These are phyloP conservation scores for Trapa bicornis DNA, from an alignment of 345 rosid genomes.

Conservation along the genomic window DNA sequence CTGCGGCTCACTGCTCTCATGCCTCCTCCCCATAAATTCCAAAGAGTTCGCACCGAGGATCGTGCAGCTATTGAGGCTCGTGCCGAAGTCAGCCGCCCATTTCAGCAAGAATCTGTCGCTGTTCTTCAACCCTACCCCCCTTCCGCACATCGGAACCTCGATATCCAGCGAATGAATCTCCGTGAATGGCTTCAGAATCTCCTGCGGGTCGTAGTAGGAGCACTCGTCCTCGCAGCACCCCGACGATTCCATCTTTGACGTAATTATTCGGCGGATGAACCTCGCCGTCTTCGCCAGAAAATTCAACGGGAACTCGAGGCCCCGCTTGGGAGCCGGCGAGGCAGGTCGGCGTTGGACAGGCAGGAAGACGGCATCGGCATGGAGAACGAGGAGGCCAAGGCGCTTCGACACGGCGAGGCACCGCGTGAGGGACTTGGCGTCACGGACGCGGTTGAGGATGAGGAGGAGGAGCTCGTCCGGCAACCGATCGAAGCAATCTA, in stretches of 20 bases:
- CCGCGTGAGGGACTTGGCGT: constrained; percentile 19
- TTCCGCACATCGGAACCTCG: constrained; percentile 17
- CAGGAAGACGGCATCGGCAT: constrained; percentile 12
- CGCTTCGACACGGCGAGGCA: constrained; percentile 23
- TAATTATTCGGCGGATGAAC: constrained; percentile 14
- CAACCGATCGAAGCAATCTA: constrained; percentile 11
- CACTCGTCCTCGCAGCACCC: neutral
- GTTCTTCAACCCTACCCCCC: constrained; percentile 6
- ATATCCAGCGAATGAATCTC: constrained; percentile 21
- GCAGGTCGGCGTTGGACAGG: constrained; percentile 6
- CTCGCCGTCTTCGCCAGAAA: constrained; percentile 12
- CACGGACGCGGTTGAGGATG: constrained; percentile 18
- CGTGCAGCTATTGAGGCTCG: constrained; percentile 22
- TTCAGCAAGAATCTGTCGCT: constrained; percentile 14
- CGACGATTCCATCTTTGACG: neutral
- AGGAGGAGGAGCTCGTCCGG: constrained; percentile 21
- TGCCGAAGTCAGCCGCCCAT: constrained; percentile 37
- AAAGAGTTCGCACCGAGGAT: constrained; percentile 29
- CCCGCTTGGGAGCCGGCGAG: constrained; percentile 4
- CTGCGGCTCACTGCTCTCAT: neutral
- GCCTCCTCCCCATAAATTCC: neutral
- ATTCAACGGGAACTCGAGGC: constrained; percentile 2
- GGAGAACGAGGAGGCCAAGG: constrained; percentile 15
- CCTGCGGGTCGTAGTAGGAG: constrained; percentile 6
- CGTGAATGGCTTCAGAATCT: constrained; percentile 17